Base-by-base conservation (phyloP, 345 rosid genomes). In the Eucalyptus lansdowneana region DNA sequence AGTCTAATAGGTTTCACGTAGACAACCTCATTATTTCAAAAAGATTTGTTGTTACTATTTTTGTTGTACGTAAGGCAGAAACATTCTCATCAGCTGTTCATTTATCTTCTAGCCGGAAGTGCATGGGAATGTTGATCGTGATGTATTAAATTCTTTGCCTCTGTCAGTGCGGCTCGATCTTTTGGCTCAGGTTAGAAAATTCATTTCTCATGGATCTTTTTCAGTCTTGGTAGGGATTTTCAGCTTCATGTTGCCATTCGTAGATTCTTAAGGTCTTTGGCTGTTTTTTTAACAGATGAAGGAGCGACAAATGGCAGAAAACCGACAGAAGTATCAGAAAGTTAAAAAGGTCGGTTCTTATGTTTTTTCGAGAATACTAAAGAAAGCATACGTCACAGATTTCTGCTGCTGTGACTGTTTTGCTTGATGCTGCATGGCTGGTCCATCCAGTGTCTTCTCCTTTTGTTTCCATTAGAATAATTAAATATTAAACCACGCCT, bases 261-360 rank as follows among this genome's bases (percentile, higher is more conserved):
- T 87, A 81, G 40, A 37, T 89, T 54, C 65, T 91, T 76, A 51
- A 89, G 27, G 50, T 86, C 53, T 91, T 51, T 50, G 72, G 89
- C 40, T 88, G 62, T 86, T 40, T 89, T 49, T 85, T 88, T 50
- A 91, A 90, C 90, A 98, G 99, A 97, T 98, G 98, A 95, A 98
- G 92, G 99, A 98, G 93, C 94, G 93, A 88, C 91, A 96, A 95
- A 98, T 98, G 97, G 98, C 98, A 88, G 99, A 97, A 93, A 98
- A 98, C 93, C 93, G 98, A 90, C 98, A 98, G 91, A 94, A 94
- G 91, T 98, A 98, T 94, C 99, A 98, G 90, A 95, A 95, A 96
- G 97, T 98, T 80, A 97, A 97, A 93, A 97, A 98, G 99, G 99
- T 98, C 87, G 72, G 93, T 91, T 91, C 87, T 80, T 25, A 10